These are phyloP conservation scores for Rhizophlyctis rosea DNA, from an alignment of 192 early-diverging fungal genomes.

Conservation along the genomic window DNA sequence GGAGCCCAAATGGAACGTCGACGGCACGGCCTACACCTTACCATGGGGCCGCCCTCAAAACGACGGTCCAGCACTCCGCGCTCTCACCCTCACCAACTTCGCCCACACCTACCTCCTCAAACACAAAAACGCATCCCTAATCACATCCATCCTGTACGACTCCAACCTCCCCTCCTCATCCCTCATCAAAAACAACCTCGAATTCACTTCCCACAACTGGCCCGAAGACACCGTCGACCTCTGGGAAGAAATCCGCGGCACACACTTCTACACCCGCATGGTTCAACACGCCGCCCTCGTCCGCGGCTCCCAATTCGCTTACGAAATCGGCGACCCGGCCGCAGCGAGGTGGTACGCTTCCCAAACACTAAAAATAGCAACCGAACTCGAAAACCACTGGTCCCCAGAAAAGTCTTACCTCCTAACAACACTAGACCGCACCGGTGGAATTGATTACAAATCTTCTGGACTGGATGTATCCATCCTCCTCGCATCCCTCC, in stretches of 20 bases:
- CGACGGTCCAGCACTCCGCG: conserved; percentile 64
- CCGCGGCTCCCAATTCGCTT: conserved; percentile 53
- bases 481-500: conserved; percentile 53
- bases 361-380: conserved; percentile 33
- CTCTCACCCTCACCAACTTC: conserved; percentile 19
- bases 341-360: conserved; percentile 32
- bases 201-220: conserved; percentile 58
- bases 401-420: conserved; percentile 24
- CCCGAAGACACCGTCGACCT: conserved; percentile 47
- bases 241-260: conserved; percentile 75
- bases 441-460: conserved; percentile 46
- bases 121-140: too few species aligned
- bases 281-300: conserved; percentile 60
- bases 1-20: conserved; percentile 67
- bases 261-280: conserved; percentile 67
- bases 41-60: conserved; percentile 70
- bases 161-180: conserved; percentile 10
- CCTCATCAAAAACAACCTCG: conserved; percentile 54
- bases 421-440: conserved; percentile 24
- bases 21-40: conserved; percentile 45
- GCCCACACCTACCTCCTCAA: conserved; percentile 15
- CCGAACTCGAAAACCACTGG: conserved; percentile 45
- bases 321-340: conserved; percentile 29
- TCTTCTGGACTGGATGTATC: conserved; percentile 55
- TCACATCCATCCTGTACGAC: conserved; percentile 39